These are phyloP conservation scores for Ophiocordyceps camponoti-leonardi DNA, from an alignment of 2,329 filamentous ascomycete species.

Conservation along the genomic window DNA sequence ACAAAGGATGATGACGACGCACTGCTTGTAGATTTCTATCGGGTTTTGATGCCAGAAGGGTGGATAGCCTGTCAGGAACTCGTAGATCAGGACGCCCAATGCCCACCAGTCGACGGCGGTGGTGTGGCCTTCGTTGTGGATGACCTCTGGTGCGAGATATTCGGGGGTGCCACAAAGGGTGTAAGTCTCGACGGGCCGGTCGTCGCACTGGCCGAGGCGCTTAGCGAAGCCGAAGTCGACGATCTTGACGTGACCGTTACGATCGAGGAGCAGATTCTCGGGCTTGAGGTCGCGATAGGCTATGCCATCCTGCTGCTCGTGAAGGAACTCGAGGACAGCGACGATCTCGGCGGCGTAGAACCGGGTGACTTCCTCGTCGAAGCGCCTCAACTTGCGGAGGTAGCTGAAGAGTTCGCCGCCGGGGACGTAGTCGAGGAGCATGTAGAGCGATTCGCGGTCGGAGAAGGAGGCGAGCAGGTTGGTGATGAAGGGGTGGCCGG, in stretches of 20 bases:
- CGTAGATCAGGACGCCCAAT: slow-evolving; percentile 66
- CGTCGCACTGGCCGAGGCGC: slow-evolving; percentile 42
- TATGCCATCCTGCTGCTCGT: slow-evolving; percentile 60
- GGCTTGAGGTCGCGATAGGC: slow-evolving; percentile 73
- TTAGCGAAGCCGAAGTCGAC: slow-evolving; percentile 81
- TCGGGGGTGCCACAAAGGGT: slow-evolving; percentile 73
- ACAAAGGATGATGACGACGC: slow-evolving; percentile 10
- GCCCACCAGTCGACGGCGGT: slow-evolving; percentile 81
- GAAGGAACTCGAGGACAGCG: slow-evolving; percentile 62
- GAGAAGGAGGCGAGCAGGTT: slow-evolving; percentile 64
- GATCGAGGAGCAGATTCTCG: slow-evolving; percentile 66
- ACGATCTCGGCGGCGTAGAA: slow-evolving; percentile 80
- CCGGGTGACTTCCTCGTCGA: slow-evolving; percentile 60
- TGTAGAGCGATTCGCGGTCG: slow-evolving; percentile 62
- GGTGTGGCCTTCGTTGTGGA: slow-evolving; percentile 62
- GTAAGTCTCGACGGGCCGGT: slow-evolving; percentile 50
- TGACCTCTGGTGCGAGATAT: slow-evolving; percentile 71
- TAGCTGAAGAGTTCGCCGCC: slow-evolving; percentile 78
- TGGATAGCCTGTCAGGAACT: slow-evolving; percentile 71
- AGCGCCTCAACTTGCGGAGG: slow-evolving; percentile 57
- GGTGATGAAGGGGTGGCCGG: slow-evolving; percentile 72
- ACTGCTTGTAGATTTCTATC: slow-evolving; percentile 75
- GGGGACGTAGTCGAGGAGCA: slow-evolving; percentile 70
- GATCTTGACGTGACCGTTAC: slow-evolving; percentile 62
- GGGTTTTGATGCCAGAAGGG: slow-evolving; percentile 80